These are phyloP conservation scores for Lycium ferocissimum DNA, from an alignment of 257 asterid genomes.

Conservation along the genomic window DNA sequence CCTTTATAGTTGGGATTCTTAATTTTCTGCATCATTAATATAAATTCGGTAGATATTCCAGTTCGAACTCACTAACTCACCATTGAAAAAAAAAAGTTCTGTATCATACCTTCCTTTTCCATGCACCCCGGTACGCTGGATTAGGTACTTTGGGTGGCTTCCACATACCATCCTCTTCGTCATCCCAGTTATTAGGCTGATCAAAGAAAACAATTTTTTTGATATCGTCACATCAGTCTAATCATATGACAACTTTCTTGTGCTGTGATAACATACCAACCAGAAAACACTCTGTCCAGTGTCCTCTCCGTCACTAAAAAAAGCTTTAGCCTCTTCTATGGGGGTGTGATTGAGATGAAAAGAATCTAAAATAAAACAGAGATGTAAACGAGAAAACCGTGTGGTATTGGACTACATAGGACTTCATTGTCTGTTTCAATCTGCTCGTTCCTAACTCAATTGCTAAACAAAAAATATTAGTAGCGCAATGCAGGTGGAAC, in stretches of 20 bases:
- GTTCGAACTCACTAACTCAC: neutral
- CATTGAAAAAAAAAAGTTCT: no score
- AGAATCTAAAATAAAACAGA: neutral
- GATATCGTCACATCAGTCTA: neutral
- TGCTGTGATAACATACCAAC: neutral
- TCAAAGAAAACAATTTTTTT: conserved; percentile 17
- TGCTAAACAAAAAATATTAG: neutral
- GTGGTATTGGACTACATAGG: neutral
- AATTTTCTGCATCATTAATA: conserved; percentile 57
- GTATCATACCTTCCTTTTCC: conserved; percentile 68
- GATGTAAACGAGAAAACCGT: neutral
- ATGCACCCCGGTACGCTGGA: conserved; percentile 82
- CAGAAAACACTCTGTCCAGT: neutral
- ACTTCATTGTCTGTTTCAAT: neutral
- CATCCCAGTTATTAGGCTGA: conserved; percentile 96
- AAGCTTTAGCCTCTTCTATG: neutral
- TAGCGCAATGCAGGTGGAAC: neutral
- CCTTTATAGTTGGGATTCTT: conserved; percentile 96
- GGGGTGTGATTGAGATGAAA: neutral
- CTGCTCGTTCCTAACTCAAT: neutral
- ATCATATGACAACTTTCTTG: neutral
- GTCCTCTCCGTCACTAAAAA: neutral
- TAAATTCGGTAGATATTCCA: neutral
- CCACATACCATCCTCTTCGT: conserved; percentile 95
- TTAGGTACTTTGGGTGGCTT: conserved; percentile 76